phyloP scores from a whole-genome alignment of 495 filamentous ascomycete species.

The Hyaloscypha hepaticicola region DNA sequence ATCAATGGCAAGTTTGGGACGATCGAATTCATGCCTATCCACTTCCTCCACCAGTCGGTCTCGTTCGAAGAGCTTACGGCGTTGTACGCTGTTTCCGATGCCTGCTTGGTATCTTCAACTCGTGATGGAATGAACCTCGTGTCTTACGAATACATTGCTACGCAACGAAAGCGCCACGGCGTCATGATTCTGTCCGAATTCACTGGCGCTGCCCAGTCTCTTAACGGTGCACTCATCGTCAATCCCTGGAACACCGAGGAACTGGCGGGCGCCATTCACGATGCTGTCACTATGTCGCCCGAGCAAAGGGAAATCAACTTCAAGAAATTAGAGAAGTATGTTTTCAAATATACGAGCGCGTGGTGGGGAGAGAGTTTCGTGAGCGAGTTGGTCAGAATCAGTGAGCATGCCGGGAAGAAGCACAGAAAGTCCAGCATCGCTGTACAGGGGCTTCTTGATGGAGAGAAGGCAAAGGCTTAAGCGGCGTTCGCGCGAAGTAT shows the following conservation, averaged over 20 bases:
- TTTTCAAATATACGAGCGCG: constrained; percentile 89
- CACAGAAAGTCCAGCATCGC: constrained; percentile 14
- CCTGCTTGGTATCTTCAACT: constrained; percentile 85
- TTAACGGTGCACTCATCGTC: constrained; percentile 83
- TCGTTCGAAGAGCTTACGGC: constrained; percentile 88
- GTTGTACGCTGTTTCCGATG: constrained; percentile 85
- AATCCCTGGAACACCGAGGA: constrained; percentile 93
- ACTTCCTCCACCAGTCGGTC: constrained; percentile 91
- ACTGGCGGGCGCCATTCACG: constrained; percentile 78
- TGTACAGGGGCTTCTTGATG: constrained; percentile 12
- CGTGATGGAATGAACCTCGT: constrained; percentile 98
- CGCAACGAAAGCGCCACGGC: constrained; percentile 78
- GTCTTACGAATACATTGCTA: constrained; percentile 93
- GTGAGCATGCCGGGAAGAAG: constrained; percentile 51
- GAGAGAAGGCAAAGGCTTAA: background rate
- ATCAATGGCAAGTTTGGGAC: constrained; percentile 95
- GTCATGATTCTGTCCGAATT: constrained; percentile 93
- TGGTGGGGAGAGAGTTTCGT: constrained; percentile 99
- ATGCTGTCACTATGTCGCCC: constrained; percentile 79
- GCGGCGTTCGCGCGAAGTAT: background rate
- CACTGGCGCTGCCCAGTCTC: constrained; percentile 81
- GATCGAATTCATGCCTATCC: constrained; percentile 88
- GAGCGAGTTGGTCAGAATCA: constrained; percentile 73
- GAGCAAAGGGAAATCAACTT: constrained; percentile 82
- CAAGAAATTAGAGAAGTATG: constrained; percentile 76